A percentile compares a stretch with the other conserved stretches of the same genome.
phyloP scores from a whole-genome alignment of 2,329 filamentous ascomycete species.

The Trichoderma hamatum region DNA sequence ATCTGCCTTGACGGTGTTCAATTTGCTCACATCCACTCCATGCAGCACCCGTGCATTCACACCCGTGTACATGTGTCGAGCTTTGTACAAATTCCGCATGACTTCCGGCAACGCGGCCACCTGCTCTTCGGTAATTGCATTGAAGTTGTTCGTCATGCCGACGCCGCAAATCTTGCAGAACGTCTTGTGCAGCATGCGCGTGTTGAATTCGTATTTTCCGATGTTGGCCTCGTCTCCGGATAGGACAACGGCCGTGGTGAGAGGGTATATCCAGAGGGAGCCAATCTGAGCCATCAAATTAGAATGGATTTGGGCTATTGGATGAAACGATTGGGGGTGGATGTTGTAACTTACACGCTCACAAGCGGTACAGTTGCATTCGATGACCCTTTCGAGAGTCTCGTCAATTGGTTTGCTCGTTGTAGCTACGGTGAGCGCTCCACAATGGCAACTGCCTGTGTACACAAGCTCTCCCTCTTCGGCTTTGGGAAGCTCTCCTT shows the following conservation, averaged over 20 bases:
- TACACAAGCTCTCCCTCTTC: slow-evolving; percentile 47
- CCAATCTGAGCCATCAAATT: slow-evolving; percentile 41
- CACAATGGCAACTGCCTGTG: slow-evolving; percentile 58
- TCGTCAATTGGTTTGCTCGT: slow-evolving; percentile 48
- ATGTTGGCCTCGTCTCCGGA: slow-evolving; percentile 46
- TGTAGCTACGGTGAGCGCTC: slow-evolving; percentile 50
- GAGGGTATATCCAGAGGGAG: slow-evolving; percentile 50
- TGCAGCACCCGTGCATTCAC: slow-evolving; percentile 48
- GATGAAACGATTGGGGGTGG: neutral
- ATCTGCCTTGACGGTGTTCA: slow-evolving; percentile 33
- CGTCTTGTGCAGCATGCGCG: slow-evolving; percentile 41
- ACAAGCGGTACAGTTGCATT: slow-evolving; percentile 59
- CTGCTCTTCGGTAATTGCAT: slow-evolving; percentile 41
- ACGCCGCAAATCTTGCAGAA: slow-evolving; percentile 56
- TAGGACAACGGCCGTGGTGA: slow-evolving; percentile 44
- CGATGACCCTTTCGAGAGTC: slow-evolving; percentile 39
- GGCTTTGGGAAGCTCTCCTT: slow-evolving; percentile 46
- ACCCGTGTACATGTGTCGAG: slow-evolving; percentile 30
- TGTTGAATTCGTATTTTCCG: slow-evolving; percentile 43
- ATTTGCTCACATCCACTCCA: slow-evolving; percentile 40
- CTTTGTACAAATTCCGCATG: slow-evolving; percentile 31
- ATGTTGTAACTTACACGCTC: slow-evolving; percentile 39
- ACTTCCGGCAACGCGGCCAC: slow-evolving; percentile 39
- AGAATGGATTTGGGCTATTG: neutral
- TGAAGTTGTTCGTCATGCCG: slow-evolving; percentile 41